Percentiles rank a stretch among this genome's conserved stretches.
phyloP scores from a whole-genome alignment of 83 land plant species.

The Diphasiastrum complanatum region DNA sequence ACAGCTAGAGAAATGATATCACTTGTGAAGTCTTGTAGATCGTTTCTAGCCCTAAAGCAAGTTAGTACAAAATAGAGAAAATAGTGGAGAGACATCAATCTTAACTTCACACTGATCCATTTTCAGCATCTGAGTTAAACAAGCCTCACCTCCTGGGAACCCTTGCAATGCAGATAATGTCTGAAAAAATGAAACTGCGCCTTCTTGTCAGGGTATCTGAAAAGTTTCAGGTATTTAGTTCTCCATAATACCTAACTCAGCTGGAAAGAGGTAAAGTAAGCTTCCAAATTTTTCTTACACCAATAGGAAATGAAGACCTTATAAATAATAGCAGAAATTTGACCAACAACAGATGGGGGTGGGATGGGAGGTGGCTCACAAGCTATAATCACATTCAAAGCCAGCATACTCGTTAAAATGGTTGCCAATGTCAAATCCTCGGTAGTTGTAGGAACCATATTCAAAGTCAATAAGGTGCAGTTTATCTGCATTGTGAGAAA shows the following conservation, averaged over 20 bases:
- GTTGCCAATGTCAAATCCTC: constrained; percentile 96
- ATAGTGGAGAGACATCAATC: no score
- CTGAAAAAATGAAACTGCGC: constrained; percentile 87
- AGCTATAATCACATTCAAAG: constrained; percentile 79
- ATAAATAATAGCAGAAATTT: neutral
- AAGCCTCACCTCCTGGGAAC: no score
- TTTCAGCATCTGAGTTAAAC: no score
- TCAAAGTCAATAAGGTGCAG: constrained; percentile 93
- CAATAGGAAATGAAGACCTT: neutral
- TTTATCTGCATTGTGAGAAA: constrained; percentile 60
- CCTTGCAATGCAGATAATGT: constrained; percentile 60
- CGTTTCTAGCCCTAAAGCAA: no score
- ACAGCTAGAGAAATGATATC: no score
- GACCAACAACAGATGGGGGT: neutral
- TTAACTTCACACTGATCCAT: no score
- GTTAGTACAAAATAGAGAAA: no score
- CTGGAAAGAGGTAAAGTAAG: neutral
- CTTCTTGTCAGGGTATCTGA: constrained; percentile 79
- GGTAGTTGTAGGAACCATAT: constrained; percentile 92
- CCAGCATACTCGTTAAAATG: constrained; percentile 98
- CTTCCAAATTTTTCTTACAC: neutral
- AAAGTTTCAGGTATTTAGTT: neutral
- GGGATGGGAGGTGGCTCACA: constrained; percentile 45
- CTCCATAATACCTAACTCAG: neutral
- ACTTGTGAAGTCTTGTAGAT: no score